Evolutionary conservation across 2,329 filamentous ascomycete genomes (phyloP).

Genomic region (Elsinoe necatrix): DNA sequence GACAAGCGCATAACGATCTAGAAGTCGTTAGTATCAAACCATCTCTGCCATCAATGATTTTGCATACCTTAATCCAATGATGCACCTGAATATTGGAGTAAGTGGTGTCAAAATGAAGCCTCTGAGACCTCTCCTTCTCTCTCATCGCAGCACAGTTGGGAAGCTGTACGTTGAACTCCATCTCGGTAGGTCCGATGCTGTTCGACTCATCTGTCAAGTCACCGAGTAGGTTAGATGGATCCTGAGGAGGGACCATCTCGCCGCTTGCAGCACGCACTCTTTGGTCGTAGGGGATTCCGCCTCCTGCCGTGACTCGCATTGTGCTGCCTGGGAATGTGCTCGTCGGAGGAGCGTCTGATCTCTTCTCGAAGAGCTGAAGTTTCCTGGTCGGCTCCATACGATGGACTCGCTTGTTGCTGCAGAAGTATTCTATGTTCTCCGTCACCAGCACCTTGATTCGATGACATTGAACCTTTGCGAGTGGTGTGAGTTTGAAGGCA

Average conservation of each 20-base stretch:
- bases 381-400: slow-evolving; percentile 77
- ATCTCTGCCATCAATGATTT: not conserved
- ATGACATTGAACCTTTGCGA: slow-evolving; percentile 89
- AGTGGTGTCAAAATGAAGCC: slow-evolving; percentile 81
- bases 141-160: slow-evolving; percentile 80
- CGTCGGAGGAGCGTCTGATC: slow-evolving; percentile 66
- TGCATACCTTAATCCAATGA: slow-evolving; percentile 85
- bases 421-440: slow-evolving; percentile 87
- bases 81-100: slow-evolving; percentile 91
- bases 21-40: slow-evolving; percentile 14
- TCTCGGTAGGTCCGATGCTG: slow-evolving; percentile 73
- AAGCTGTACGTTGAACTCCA: slow-evolving; percentile 88
- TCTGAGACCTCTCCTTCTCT: slow-evolving; percentile 56
- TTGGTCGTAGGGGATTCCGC: slow-evolving; percentile 62
- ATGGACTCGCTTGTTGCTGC: slow-evolving; percentile 74
- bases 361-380: slow-evolving; percentile 79
- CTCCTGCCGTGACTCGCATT: slow-evolving; percentile 67
- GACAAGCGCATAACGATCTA: slow-evolving; percentile 90
- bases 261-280: slow-evolving; percentile 49
- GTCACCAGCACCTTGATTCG: slow-evolving; percentile 86
- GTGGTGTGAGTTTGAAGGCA: slow-evolving; percentile 83
- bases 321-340: slow-evolving; percentile 67
- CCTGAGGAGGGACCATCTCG: slow-evolving; percentile 45
- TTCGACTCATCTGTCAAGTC: slow-evolving; percentile 68
- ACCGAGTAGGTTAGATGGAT: slow-evolving; percentile 65